Percentiles rank a stretch among this genome's conserved stretches.
phyloP scores from a whole-genome alignment of 176 grass and related monocot genomes.

The Puccinellia tenuiflora region DNA sequence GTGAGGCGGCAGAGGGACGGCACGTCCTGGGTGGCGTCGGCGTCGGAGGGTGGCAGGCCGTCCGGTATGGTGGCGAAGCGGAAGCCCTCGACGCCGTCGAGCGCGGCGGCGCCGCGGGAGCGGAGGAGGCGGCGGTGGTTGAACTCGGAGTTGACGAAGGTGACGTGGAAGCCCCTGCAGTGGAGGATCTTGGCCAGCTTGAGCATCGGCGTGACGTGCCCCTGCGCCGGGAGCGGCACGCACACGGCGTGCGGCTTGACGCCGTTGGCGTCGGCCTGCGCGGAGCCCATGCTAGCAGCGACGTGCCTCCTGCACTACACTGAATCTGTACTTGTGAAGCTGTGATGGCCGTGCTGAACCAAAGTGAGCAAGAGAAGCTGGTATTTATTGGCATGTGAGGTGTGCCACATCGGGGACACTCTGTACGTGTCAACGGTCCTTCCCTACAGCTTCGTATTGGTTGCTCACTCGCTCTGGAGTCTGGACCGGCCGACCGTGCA shows the following conservation, averaged over 20 bases:
- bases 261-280: background rate
- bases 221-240: slow-evolving; percentile 44
- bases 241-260: slow-evolving; percentile 44
- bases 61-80: slow-evolving; percentile 49
- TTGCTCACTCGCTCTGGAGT: background rate
- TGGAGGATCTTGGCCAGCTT: slow-evolving; percentile 64
- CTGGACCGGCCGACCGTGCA: no score
- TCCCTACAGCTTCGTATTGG: background rate
- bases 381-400: background rate
- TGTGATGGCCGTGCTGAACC: background rate
- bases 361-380: background rate
- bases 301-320: background rate
- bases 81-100: slow-evolving; percentile 30
- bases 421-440: background rate
- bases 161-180: slow-evolving; percentile 49
- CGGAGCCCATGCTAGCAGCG: slow-evolving; percentile 22
- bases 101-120: slow-evolving; percentile 15
- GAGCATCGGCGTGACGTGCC: slow-evolving; percentile 65
- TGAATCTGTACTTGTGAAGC: background rate
- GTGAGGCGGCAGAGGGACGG: slow-evolving; percentile 25
- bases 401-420: background rate
- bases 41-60: slow-evolving; percentile 40
- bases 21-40: slow-evolving; percentile 40
- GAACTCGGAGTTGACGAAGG: slow-evolving; percentile 67
- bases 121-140: slow-evolving; percentile 46